Evolutionary conservation across 164 flowering plant genomes (phyloP), one percentile per base, ranked within the genome.

Genomic region (Kalanchoe fedtschenkoi): DNA sequence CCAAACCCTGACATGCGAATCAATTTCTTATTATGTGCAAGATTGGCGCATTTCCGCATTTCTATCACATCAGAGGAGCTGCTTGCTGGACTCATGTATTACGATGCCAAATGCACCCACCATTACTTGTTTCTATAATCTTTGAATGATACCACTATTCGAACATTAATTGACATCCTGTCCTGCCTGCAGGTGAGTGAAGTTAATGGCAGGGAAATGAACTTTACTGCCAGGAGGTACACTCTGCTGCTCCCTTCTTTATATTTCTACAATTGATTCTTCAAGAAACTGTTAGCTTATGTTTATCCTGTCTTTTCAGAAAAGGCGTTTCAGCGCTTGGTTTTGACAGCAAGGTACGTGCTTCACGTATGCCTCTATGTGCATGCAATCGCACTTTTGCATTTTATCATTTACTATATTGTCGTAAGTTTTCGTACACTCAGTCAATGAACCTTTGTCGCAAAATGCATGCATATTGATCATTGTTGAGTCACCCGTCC

Each of bases 321-420:
- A 74, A 66, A 56, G 93, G 91, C 32, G 62, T 87, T 46, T 75
- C 97, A 60, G 76, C 81, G 38, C 59, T 89, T 62, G 87, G 85
- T 43, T 87, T 89, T 69, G 95, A 89, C 78, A 68, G 63, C 56
- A 78, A 89, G 93, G 97, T 87, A 67, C 78, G 16, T 54, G 2
- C 51, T 37, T 51, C 11, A 44, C 17, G 47, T 14, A 32, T 35
- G 0, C n/a, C n/a, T 42, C 46, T 42, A 5, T 42, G 46, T 5
- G n/a, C 5, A 5, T 41, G 19, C 14, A 54, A 22, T 61, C 19
- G 30, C 4, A 4, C 22, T 11, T 51, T 51, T 21, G n/a, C 57
- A n/a, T 28, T 2, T 51, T 17, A 21, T 4, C 9, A 51, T 4
- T 13, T n/a, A 21, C n/a, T 16, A 51, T 10, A 51, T 16, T n/a